Conservation (phyloP, 1,284 basidiomycete genomes). For the Malassezia caprae region DNA sequence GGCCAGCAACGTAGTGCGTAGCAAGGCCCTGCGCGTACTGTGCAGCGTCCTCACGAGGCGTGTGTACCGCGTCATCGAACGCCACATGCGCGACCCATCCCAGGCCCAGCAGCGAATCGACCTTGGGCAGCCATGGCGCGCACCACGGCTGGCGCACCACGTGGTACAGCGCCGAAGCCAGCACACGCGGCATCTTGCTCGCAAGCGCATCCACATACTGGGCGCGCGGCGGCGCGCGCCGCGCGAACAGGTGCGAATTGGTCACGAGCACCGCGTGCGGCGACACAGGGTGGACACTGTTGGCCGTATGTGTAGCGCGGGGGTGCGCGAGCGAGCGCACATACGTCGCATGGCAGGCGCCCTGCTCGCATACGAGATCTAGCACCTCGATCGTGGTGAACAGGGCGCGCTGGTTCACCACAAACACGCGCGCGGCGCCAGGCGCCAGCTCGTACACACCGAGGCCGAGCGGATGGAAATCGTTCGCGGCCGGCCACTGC, state of each 20-base stretch:
- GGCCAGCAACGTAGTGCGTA: neutral
- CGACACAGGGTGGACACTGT: constrained; percentile 57
- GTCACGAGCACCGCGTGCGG: constrained; percentile 59
- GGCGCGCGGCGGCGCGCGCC: constrained; percentile 46
- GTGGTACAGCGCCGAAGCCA: neutral
- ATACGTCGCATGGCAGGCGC: constrained; percentile 10
- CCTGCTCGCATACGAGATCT: neutral
- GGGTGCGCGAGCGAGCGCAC: constrained; percentile 15
- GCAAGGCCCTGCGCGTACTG: neutral
- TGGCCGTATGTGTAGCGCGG: constrained; percentile 49
- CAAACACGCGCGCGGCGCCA: constrained; percentile 11
- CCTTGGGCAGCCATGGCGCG: neutral
- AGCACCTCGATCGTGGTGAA: constrained; percentile 16
- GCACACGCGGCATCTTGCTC: neutral
- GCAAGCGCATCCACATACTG: constrained; percentile 3
- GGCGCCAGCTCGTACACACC: neutral
- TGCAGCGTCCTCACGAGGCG: neutral
- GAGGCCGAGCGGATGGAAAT: constrained; percentile 20
- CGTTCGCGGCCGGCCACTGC: constrained; percentile 1
- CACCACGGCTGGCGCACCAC: neutral
- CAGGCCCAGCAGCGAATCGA: constrained; percentile 2
- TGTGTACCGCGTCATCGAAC: neutral
- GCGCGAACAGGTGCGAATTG: constrained; percentile 61
- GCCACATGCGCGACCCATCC: constrained; percentile 10
- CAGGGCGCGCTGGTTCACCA: constrained; percentile 11